Evolutionary conservation across 352 stramenopile genomes (phyloP).

Genomic region (Phytophthora idaei): DNA sequence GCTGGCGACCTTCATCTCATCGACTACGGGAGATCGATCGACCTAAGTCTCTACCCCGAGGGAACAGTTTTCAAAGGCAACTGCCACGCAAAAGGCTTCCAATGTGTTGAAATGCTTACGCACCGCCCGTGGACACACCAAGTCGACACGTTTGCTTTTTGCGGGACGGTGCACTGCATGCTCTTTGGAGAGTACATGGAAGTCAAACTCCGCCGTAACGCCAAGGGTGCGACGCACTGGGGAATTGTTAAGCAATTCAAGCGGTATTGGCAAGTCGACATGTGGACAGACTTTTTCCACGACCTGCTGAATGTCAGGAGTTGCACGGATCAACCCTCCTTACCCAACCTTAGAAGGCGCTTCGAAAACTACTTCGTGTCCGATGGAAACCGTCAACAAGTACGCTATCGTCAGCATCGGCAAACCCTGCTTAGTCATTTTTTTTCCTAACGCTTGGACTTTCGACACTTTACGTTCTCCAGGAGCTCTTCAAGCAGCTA

Average conservation of each 20-base stretch:
- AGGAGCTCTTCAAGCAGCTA: conserved; percentile 67
- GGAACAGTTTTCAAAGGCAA: conserved; percentile 69
- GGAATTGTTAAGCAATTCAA: conserved; percentile 64
- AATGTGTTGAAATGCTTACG: conserved; percentile 86
- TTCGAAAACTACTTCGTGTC: conserved; percentile 64
- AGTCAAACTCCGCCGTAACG: conserved; percentile 38
- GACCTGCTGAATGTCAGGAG: conserved; percentile 72
- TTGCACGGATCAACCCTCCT: conserved; percentile 69
- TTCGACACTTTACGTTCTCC: conserved; percentile 2
- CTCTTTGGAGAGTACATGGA: conserved; percentile 89
- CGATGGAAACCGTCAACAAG: conserved; percentile 51
- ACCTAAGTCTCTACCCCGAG: conserved; percentile 61
- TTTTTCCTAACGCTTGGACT: conserved; percentile 8
- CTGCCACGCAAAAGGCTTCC: conserved; percentile 86
- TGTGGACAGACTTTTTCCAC: conserved; percentile 81
- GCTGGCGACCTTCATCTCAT: conserved; percentile 73
- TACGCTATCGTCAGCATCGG: conserved; percentile 17
- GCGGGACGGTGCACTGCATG: conserved; percentile 78
- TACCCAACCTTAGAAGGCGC: conserved; percentile 43
- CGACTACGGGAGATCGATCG: conserved; percentile 86
- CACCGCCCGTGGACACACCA: conserved; percentile 77
- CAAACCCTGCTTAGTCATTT: neutral
- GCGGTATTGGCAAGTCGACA: conserved; percentile 77
- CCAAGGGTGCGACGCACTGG: conserved; percentile 43
- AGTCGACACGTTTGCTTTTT: conserved; percentile 87